Conservation (phyloP, 305 asterid genomes). For the Fraxinus albicans region DNA sequence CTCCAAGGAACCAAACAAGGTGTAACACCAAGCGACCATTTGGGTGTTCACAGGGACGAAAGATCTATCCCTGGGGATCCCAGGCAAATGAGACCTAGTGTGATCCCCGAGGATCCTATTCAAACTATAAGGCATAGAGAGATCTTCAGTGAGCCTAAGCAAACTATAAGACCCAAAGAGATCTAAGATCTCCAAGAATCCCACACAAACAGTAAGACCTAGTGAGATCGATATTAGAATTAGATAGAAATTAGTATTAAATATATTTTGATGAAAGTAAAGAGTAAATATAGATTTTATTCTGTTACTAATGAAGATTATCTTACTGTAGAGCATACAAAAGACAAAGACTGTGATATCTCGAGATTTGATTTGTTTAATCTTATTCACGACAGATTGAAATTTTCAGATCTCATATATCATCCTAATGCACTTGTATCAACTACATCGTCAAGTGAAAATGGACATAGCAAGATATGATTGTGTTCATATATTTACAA, state of each 20-base stretch:
- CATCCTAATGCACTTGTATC: background rate
- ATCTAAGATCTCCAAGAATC: background rate
- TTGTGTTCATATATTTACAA: background rate
- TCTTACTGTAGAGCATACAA: background rate
- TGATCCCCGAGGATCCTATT: background rate
- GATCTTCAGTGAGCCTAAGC: background rate
- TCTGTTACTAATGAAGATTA: background rate
- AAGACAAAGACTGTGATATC: background rate
- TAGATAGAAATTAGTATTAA: background rate
- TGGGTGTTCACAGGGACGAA: background rate
- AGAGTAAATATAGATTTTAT: background rate
- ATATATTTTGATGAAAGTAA: background rate
- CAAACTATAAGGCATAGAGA: background rate
- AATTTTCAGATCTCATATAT: background rate
- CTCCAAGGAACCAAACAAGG: background rate
- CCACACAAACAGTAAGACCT: background rate
- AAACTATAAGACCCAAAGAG: background rate
- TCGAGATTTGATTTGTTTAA: background rate
- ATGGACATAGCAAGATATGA: background rate
- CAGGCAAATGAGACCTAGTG: background rate
- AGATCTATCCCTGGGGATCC: background rate
- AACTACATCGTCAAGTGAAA: background rate
- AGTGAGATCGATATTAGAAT: background rate
- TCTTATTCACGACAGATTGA: background rate
- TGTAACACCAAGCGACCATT: background rate